Base-by-base conservation (phyloP, 768 basidiomycete species). In the Lactarius hatsudake region DNA sequence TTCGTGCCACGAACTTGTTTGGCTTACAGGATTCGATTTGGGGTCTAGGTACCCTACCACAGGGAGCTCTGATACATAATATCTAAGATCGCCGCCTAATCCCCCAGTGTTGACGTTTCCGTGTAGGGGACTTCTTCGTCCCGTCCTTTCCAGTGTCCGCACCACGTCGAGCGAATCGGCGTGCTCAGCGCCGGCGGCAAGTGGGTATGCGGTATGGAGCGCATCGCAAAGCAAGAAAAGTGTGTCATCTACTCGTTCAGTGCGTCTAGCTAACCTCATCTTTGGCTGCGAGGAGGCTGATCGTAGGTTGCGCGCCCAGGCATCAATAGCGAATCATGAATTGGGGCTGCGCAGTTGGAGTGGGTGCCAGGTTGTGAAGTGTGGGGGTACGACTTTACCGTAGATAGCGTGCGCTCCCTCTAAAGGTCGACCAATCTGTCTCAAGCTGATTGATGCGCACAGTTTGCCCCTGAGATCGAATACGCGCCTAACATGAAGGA, bases 101-200 rank as follows among this genome's bases (percentile, higher is more conserved):
- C 7, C n/a, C 3, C n/a, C 13, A 3, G 4, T 32, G 18, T 38
- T 30, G 18, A 26, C 4, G 6, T 26, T 36, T n/a, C 32, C 2
- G 17, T 40, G 34, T 5, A 66, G 68, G 83, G 84, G 84, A 85
- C 70, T 85, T 85, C 73, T 85, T 84, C 72, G 78, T 80, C 15
- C 78, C 84, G 3, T 75, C 79, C 0, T 85, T 85, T 78, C 69
- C 78, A 74, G 34, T 84, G 83, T 51, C 83, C 84, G 26, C 26
- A 28, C 26, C 26, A 28, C 26, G 26, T 28, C 26, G 26, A 28
- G 26, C 26, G 26, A 28, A 28, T 28, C 26, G 26, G 26, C 26
- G 26, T 28, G 26, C 26, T 28, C 26, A 28, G 26, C 26, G 26
- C 26, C 26, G 26, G 26, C 26, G 26, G 26, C 26, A 28, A 1